These are phyloP conservation scores for Lenzites betulinus DNA, from an alignment of 768 basidiomycete genomes.

Conservation along the genomic window DNA sequence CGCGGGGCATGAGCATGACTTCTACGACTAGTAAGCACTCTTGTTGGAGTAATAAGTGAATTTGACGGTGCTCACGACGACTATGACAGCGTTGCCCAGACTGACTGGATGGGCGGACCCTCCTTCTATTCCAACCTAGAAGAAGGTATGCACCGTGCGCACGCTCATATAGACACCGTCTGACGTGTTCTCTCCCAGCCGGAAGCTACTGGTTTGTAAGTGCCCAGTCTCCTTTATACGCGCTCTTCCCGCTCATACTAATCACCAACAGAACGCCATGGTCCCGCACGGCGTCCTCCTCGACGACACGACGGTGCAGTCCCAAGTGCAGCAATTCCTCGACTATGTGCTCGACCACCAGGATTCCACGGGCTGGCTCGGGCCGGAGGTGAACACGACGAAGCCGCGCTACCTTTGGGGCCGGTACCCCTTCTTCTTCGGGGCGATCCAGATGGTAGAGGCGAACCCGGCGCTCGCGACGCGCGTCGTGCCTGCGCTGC, in stretches of 20 bases:
- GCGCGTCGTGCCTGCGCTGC: constrained; percentile 48
- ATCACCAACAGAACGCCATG: constrained; percentile 47
- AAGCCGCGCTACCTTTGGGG: constrained; percentile 60
- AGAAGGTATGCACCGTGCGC: constrained; percentile 31
- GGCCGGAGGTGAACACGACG: constrained; percentile 53
- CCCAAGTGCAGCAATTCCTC: constrained; percentile 49
- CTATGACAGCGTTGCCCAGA: constrained; percentile 32
- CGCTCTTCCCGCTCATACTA: neutral
- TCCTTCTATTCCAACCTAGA: constrained; percentile 39
- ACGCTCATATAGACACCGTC: neutral
- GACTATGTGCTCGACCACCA: constrained; percentile 53
- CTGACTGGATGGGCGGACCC: constrained; percentile 38
- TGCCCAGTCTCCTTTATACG: constrained; percentile 5
- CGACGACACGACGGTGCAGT: constrained; percentile 47
- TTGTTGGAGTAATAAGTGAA: no score
- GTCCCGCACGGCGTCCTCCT: constrained; percentile 52
- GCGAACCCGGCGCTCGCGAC: constrained; percentile 44
- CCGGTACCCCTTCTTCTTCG: constrained; percentile 59
- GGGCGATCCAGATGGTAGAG: constrained; percentile 59
- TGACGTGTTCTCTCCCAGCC: constrained; percentile 32
- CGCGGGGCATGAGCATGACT: constrained; percentile 40
- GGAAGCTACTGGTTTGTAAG: constrained; percentile 62
- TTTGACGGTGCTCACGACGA: neutral
- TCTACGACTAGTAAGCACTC: constrained; percentile 37
- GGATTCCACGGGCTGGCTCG: constrained; percentile 57